Conservation (phyloP, 78 protist species). For the Chrysochromulina parva region DNA sequence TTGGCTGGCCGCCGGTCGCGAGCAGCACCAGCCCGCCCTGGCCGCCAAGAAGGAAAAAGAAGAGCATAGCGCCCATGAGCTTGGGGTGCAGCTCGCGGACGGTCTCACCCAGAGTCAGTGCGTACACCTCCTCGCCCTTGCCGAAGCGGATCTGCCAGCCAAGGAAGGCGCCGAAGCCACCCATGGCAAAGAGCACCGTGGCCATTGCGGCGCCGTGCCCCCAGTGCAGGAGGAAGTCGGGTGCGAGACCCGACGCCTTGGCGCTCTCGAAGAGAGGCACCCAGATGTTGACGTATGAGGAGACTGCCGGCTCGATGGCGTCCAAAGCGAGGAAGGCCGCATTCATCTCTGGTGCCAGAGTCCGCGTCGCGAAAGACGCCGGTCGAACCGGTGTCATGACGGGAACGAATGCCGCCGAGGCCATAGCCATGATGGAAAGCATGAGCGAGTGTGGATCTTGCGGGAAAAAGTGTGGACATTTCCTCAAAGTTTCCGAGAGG, state of each 20-base stretch:
- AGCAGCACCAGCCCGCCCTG: background rate
- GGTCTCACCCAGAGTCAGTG: background rate
- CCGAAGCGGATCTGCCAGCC: background rate
- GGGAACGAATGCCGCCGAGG: too few species aligned
- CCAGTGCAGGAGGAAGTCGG: slow-evolving; percentile 2
- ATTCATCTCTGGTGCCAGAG: too few species aligned
- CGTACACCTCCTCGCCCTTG: background rate
- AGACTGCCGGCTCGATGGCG: background rate
- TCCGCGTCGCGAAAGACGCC: too few species aligned
- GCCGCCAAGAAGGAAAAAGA: background rate
- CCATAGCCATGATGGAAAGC: too few species aligned
- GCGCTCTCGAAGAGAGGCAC: background rate
- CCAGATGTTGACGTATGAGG: background rate
- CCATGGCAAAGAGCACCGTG: background rate
- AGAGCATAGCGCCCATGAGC: background rate
- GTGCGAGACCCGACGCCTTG: background rate
- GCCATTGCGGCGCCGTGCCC: slow-evolving; percentile 3
- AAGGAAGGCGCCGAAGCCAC: background rate
- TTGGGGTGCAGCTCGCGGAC: background rate
- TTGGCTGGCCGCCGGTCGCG: background rate
- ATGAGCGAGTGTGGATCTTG: too few species aligned
- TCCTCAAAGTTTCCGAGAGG: too few species aligned
- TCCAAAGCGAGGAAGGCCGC: background rate
- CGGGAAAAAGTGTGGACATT: too few species aligned
- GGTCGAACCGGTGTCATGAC: too few species aligned